Evolutionary conservation across 306 rosid genomes (phyloP), one percentile per base, ranked within the genome.

Genomic region (Parietaria judaica): DNA sequence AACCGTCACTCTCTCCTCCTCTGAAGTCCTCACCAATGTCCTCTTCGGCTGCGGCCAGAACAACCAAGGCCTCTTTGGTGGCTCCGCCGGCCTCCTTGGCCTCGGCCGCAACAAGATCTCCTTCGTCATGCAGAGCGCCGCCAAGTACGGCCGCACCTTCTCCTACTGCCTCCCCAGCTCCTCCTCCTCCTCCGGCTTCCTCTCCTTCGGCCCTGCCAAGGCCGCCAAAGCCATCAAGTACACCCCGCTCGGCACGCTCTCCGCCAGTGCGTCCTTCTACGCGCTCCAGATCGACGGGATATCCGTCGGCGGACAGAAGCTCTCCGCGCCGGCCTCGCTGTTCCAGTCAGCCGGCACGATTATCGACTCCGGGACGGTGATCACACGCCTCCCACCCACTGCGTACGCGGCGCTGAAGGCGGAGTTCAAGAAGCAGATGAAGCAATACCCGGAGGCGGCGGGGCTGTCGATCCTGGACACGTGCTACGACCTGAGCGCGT

Each of bases 41-140:
- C 60, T 86, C 44, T 84, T 84, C 31, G 97, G 94, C 3, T 89
- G 95, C 45, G 95, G 97, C 74, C 80, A 86, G 34, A 13, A 90
- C 67, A 90, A 90, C 74, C 54, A 54, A 1, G 97, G 97, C 11
- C 72, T 77, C 50, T 82, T 82, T 41, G 57, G 74, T 0, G 78
- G 86, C 36, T 6, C 77, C 0, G 88, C 95, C 13, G 94, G 97
- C 1, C 66, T 87, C 14, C 52, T 90, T 5, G 96, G 97, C 61
- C 94, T 90, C 2, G 97, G 87, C 56, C 84, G 95, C n/a, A 71
- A 74, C 72, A 73, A 68, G 0, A 69, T 83, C 65, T 90, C 97
- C 52, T 8, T 90, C 5, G 76, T 90, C 61, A 73, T 83, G 59
- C 97, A 87, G 51, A 85, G 88, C 0, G 74, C 87, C 12, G 3